Base-by-base conservation (phyloP, 345 rosid genomes). In the Bruguiera sexangula region DNA sequence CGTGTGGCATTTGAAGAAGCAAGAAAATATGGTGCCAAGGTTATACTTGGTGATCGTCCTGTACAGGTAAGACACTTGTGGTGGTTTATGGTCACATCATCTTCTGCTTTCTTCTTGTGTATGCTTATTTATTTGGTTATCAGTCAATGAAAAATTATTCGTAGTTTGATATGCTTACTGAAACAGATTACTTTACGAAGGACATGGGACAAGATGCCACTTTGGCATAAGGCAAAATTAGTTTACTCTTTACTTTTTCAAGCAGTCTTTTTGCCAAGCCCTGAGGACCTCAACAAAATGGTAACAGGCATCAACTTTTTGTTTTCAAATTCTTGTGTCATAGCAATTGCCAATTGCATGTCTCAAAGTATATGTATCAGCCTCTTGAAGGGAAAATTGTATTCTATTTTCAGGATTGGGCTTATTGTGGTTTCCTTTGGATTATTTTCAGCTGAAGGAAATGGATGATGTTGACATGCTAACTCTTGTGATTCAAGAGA, bases 1-100 rank as follows among this genome's bases (percentile, higher is more conserved):
- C 96, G 96, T 64, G 92, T 88, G 77, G 99, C 94, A 58, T 88
- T 37, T 84, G 92, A 95, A 83, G 98, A 90, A 83, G 99, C 99
- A 36, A 80, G 60, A 73, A 84, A 88, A 68, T 88, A 92, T 81
- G 89, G 87, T 66, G 89, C 90, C 66, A 86, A 80, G 77, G 96
- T 92, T 66, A 69, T 90, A 69, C 92, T 92, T 67, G 99, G 99
- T 71, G 99, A 95, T 87, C 97, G 99, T 62, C 96, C 96, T 27
- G 92, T 92, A 36, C 84, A 91, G 86, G 99, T 88, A 63, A 72
- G 68, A 69, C 68, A 22, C 46, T 67, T 48, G 60, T 59, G 4
- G 68, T 67, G 31, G 69, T 77, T 63, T 21, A 24, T 43, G 10
- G 50, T 29, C 39, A 30, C 20, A 59, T 11, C 19, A 0, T 43